Evolutionary conservation across 2,329 filamentous ascomycete species (phyloP), one percentile per base, ranked within the genome.

Genomic region (Colletotrichum costaricense): DNA sequence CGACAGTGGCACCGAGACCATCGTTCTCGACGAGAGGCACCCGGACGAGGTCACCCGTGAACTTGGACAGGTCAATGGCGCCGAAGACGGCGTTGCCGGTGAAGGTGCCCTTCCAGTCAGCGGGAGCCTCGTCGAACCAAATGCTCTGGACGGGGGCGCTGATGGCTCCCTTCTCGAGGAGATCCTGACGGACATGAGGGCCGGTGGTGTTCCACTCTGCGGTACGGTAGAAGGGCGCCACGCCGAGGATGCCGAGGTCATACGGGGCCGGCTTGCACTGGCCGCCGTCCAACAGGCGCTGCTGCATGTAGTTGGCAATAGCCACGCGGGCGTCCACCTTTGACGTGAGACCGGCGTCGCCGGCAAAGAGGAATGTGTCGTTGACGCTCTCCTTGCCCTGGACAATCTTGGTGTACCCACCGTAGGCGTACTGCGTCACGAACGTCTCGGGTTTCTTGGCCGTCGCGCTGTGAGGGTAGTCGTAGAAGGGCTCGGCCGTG

Each of bases 111-210:
- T 72, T 55, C 69, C 69, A 72, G 1, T 63, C 46, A 3, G 26
- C 63, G 28, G 69, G 69, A 6, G 69, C 57, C 63, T 67, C 69
- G 49, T 72, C 69, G 35, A 72, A 72, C 69, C 69, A 72, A 26
- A 72, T 67, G 69, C 63, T 72, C 63, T 67, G 69, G 35, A 72
- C 57, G n/a, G 69, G 69, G 6, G 69, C 69, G 63, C 57, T 72
- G 57, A 72, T 68, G 35, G 22, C 11, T 4, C 69, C 69, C 24
- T 28, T 67, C 33, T 72, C 57, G 57, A 72, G 69, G 26, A 72
- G 64, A 24, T 68, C 64, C 46, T 72, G 69, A 19, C 69, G 64
- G 49, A 68, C 57, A 28, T 72, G 69, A 38, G 69, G 69, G 3
- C 69, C 64, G 56, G 63, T 72, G 19, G 69, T 72, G 52, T 72